Evolutionary conservation across 371 early-diverging fungal species (phyloP).

Genomic region (Thermomucor indicae-seudaticae): DNA sequence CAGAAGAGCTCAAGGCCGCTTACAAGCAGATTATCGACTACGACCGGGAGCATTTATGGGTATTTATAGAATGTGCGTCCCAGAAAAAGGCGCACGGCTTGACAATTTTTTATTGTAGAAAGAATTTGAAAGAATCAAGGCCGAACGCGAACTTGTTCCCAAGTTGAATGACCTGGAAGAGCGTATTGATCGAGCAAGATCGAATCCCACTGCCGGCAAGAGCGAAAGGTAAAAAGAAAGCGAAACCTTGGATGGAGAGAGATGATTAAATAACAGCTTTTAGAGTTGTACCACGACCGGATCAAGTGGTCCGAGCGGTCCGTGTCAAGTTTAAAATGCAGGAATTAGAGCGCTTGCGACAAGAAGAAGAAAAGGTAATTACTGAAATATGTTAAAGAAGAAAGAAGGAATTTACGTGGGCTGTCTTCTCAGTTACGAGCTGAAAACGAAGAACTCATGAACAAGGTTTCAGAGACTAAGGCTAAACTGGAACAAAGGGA

Average conservation of each 20-base stretch:
- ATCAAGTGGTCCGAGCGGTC: conserved; percentile 3
- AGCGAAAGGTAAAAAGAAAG: not conserved
- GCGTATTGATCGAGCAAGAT: not conserved
- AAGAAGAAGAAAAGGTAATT: conserved; percentile 8
- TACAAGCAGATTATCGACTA: not conserved
- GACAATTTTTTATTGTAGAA: no score
- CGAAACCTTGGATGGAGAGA: not conserved
- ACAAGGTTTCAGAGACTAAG: conserved; percentile 1
- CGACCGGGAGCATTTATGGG: not conserved
- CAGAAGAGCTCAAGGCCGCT: not conserved
- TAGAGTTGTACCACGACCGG: conserved; percentile 6
- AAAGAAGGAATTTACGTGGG: not conserved
- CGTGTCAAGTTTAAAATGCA: conserved; percentile 8
- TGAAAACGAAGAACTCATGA: conserved; percentile 7
- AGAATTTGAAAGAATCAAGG: not conserved
- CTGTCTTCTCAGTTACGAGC: conserved; percentile 2
- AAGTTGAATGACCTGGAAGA: conserved; percentile 3
- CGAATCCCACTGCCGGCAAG: no score
- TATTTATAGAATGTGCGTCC: not conserved
- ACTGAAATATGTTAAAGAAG: not conserved
- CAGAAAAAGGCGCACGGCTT: no score
- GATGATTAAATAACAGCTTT: not conserved
- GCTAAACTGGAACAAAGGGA: not conserved
- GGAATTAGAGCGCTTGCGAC: conserved; percentile 1
- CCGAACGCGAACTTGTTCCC: not conserved